Percentiles rank a stretch among this genome's conserved stretches.
Evolutionary conservation across 1,284 basidiomycete genomes (phyloP).

Genomic region (Vanrija sp.): DNA sequence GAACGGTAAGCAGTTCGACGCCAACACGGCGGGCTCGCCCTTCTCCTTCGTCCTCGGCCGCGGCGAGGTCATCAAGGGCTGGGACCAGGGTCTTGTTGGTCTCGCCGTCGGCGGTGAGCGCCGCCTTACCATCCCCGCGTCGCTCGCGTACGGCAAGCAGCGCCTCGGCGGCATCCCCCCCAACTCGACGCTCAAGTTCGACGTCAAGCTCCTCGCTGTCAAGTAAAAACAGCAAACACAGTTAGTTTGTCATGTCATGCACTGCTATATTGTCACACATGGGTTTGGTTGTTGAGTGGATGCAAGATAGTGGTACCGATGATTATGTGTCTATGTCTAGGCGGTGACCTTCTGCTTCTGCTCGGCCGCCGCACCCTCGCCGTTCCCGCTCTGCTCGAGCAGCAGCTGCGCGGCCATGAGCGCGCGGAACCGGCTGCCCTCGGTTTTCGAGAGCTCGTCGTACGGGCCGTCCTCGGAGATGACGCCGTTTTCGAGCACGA

Average conservation of each 20-base stretch:
- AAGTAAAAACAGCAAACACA: conserved; percentile 35
- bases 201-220: conserved; percentile 55
- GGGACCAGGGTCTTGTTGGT: conserved; percentile 87
- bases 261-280: no score
- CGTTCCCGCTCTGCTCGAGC: conserved; percentile 25
- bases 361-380: no score
- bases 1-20: conserved; percentile 83
- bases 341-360: no score
- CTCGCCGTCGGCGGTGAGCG: conserved; percentile 92
- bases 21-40: conserved; percentile 83
- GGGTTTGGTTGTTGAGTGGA: no score
- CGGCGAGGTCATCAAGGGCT: conserved; percentile 92
- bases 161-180: conserved; percentile 53
- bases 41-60: conserved; percentile 82
- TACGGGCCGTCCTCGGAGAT: conserved; percentile 83
- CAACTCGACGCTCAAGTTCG: conserved; percentile 54
- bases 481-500: conserved; percentile 78
- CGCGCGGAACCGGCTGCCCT: conserved; percentile 69
- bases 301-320: no score
- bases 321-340: no score
- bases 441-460: conserved; percentile 63
- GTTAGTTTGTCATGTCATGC: no score
- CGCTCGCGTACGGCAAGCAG: conserved; percentile 55
- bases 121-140: conserved; percentile 58
- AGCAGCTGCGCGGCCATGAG: conserved; percentile 80